Base-by-base conservation (phyloP, 2,329 filamentous ascomycete genomes). In the Aspergillus fumigatus region DNA sequence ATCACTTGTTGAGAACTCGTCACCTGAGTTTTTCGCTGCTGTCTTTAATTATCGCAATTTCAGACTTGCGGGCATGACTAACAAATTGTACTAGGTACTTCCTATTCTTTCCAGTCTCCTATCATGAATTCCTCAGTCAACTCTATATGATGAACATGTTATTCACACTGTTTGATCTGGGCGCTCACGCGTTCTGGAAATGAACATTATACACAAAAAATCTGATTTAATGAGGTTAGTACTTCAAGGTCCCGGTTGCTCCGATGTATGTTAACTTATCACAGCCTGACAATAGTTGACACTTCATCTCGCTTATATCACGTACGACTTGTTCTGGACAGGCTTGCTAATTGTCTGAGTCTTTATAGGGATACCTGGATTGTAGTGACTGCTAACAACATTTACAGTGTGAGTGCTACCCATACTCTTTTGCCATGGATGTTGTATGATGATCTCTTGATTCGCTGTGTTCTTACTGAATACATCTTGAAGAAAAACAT, bases 151-250 rank as follows among this genome's bases (percentile, higher is more conserved):
- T 86, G 83, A 86, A 81, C 76, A 79, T 59, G 58, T 78, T 86
- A 86, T 86, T 86, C 84, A 86, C 84, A 86, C 84, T 86, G 83
- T 86, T 84, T 85, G 84, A 86, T 77, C 79, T 74, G 73, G 73
- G 70, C 72, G 72, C 74, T 71, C 71, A 11, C 73, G 79, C 79
- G 78, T 74, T 23, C 76, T 77, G 80, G 77, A 73, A 65, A 81
- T 85, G 83, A 85, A 82, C 81, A 78, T 77, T 75, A 70, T 72
- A 80, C 80, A 83, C 79, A 83, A 83, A 84, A 84, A 86, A 84
- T 86, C 84, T 86, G 84, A 86, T 86, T 85, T 85, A 86, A 85
- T 85, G 83, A 85, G 83, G 83, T 80, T 68, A 66, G 75, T 73
- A 47, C 4, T 49, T 27, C 50, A 48, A 3, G 27, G 5, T 48